These are phyloP conservation scores for Hyaloscypha hepaticicola DNA, from an alignment of 495 filamentous ascomycete species.

Conservation along the genomic window DNA sequence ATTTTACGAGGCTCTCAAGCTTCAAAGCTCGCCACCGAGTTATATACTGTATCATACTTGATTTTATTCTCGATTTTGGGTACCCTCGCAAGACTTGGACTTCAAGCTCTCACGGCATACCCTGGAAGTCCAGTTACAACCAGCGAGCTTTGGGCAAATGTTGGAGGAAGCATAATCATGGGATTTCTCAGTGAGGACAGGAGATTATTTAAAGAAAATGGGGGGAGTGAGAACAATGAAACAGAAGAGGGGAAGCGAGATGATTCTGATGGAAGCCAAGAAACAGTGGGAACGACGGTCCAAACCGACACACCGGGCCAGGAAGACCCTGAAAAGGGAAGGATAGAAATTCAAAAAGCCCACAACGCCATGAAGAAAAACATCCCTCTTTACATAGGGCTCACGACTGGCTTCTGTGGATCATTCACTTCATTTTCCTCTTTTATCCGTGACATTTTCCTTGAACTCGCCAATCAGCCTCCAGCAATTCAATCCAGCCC, in stretches of 20 bases:
- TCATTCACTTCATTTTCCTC: constrained; percentile 87
- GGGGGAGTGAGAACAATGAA: constrained; percentile 31
- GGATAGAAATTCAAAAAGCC: constrained; percentile 38
- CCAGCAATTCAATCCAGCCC: constrained; percentile 36
- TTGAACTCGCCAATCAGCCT: constrained; percentile 75
- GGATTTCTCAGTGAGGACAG: constrained; percentile 81
- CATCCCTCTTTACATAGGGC: constrained; percentile 83
- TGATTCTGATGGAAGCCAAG: constrained; percentile 30
- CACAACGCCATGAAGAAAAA: constrained; percentile 68
- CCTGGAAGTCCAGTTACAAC: constrained; percentile 69
- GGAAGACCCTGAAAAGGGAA: constrained; percentile 15
- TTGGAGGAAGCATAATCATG: constrained; percentile 74
- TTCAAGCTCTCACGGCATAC: constrained; percentile 78
- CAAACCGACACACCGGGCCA: neutral
- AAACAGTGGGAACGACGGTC: neutral
- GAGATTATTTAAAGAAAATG: constrained; percentile 64
- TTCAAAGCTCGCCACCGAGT: constrained; percentile 59
- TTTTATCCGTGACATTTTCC: constrained; percentile 79
- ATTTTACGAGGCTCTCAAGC: neutral
- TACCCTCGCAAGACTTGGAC: constrained; percentile 76
- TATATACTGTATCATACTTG: constrained; percentile 77
- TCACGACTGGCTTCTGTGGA: constrained; percentile 91
- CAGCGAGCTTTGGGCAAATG: constrained; percentile 83
- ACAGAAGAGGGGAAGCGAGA: constrained; percentile 16
- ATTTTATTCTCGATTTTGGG: constrained; percentile 83